phyloP scores from a whole-genome alignment of 768 basidiomycete species.

The Boletus eberwhitei region DNA sequence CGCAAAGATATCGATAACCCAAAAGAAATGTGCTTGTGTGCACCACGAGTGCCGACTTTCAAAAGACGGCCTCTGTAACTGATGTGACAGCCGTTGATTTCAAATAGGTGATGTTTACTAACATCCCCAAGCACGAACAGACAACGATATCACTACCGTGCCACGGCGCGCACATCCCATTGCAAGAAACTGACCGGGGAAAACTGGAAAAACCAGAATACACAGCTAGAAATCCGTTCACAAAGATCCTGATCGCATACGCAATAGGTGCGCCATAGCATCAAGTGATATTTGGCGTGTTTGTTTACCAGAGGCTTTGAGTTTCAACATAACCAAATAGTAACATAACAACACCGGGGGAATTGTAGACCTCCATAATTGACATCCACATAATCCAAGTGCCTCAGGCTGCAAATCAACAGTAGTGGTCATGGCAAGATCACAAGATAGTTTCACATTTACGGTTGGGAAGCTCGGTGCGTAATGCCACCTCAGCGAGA shows the following conservation, averaged over 20 bases:
- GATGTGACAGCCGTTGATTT: neutral
- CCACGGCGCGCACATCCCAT: no score
- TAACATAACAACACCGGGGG: constrained; percentile 16
- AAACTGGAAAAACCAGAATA: neutral
- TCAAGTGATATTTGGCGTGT: neutral
- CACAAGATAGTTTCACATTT: constrained; percentile 76
- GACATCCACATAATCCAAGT: constrained; percentile 3
- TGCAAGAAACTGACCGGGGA: neutral
- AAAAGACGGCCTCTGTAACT: neutral
- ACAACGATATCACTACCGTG: neutral
- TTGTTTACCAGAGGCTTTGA: constrained; percentile 22
- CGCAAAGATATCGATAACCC: neutral
- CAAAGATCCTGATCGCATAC: neutral
- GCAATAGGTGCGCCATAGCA: neutral
- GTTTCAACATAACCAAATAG: constrained; percentile 27
- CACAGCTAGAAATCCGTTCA: neutral
- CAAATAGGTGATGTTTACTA: neutral
- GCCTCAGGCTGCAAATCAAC: constrained; percentile 2
- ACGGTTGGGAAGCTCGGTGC: constrained; percentile 94
- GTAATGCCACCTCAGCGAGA: constrained; percentile 23
- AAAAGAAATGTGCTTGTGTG: neutral
- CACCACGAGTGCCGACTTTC: neutral
- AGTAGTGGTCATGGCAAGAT: constrained; percentile 29
- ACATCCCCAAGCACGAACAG: neutral
- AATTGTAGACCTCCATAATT: neutral